Base-by-base conservation (phyloP, 371 early-diverging fungal species). In the Mortierella sp. region DNA sequence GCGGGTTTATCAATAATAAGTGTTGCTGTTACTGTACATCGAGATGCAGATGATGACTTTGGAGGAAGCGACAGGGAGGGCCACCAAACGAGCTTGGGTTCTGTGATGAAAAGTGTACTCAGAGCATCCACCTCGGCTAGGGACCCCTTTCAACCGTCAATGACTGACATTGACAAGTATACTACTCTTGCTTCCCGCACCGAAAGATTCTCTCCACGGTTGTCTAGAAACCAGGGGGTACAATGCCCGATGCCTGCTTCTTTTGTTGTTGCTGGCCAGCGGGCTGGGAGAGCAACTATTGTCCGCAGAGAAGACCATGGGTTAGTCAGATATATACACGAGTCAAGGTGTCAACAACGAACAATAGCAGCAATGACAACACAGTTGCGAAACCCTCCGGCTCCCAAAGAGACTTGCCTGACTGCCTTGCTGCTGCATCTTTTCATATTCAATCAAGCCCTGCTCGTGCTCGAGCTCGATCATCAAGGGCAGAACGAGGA, bases 381-480 rank as follows among this genome's bases (percentile, higher is more conserved):
- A n/a, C 13, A 5, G 22, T 27, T 34, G 43, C 21, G n/a, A n/a
- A n/a, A n/a, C n/a, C n/a, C n/a, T n/a, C n/a, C n/a, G n/a, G n/a
- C n/a, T n/a, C n/a, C n/a, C n/a, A 47, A 19, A 12, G 4, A n/a
- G 22, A 22, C 61, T 57, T 69, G 49, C 77, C 77, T 76, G 77
- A 19, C 34, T 61, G 50, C 57, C 39, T 58, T 86, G 86, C 69
- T 89, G 86, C 67, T 89, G 90, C 74, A 86, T 86, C 85, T 84
- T 83, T 68, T 92, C 93, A 80, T 90, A 91, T 80, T 91, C 89
- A 77, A 87, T 83, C 82, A 93, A 82, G 56, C 89, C 89, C 71
- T 90, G 88, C 47, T 91, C 91, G 54, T 90, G 89, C 76, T 92
- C 92, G 31, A 90, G 81, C 78, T 91, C 92, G 52, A 91, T 78